Base-by-base conservation (phyloP, 352 stramenopile genomes). In the Globisporangium camurandrum region DNA sequence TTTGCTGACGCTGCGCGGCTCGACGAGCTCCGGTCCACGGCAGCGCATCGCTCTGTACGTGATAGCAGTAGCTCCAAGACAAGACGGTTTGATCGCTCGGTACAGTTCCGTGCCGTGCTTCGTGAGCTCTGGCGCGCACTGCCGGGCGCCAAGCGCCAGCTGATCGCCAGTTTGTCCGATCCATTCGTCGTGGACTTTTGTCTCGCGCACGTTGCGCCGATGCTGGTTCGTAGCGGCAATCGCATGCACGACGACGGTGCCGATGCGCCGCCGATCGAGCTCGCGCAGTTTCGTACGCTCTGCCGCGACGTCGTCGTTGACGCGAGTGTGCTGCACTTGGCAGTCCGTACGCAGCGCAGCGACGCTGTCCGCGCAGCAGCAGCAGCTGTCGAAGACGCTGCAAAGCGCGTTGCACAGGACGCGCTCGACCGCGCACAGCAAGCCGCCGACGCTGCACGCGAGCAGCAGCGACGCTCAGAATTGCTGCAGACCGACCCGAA, bases 1-100 rank as follows among this genome's bases (percentile, higher is more conserved):
- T 88, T 88, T 47, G 73, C 77, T 6, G 80, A 91, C 51, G 82
- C 75, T 0, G 72, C 71, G n/a, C 72, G 80, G 12, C 76, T 88
- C 65, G 75, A 75, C 24, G 75, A 88, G 38, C 56, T 91, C 9
- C 75, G 75, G 4, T 88, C 74, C 5, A 17, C 44, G 20, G 27
- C 67, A 72, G 41, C 41, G 49, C 60, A 68, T 44, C n/a, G n/a
- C n/a, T n/a, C n/a, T n/a, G n/a, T n/a, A n/a, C n/a, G n/a, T n/a
- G n/a, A n/a, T n/a, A n/a, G n/a, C n/a, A n/a, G n/a, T n/a, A n/a
- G n/a, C n/a, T n/a, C n/a, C n/a, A n/a, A n/a, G n/a, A n/a, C n/a
- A n/a, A n/a, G n/a, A n/a, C n/a, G n/a, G n/a, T 47, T 82, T 36
- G 75, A 83, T 39, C 45, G 85, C 14, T 11, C 57, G 7, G 46